Evolutionary conservation across 192 early-diverging fungal genomes (phyloP).

Genomic region (Podila clonocystis): DNA sequence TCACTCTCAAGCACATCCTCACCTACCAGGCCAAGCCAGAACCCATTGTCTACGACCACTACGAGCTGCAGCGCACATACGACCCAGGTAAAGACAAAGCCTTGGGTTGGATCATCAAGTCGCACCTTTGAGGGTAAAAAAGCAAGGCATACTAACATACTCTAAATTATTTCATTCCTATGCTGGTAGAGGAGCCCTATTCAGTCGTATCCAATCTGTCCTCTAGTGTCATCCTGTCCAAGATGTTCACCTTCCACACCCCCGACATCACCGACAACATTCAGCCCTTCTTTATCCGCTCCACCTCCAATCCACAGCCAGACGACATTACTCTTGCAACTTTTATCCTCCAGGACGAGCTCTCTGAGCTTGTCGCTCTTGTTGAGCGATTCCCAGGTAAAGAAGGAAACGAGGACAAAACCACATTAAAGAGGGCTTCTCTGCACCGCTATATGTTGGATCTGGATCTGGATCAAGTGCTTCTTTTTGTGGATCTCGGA

Average conservation of each 20-base stretch:
- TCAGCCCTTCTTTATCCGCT: constrained; percentile 48
- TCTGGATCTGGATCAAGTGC: too few species aligned
- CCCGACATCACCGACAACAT: constrained; percentile 46
- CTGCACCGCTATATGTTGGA: too few species aligned
- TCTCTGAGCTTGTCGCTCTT: constrained; percentile 55
- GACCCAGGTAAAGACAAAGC: constrained; percentile 13
- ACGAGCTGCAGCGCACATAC: constrained; percentile 37
- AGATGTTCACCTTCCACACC: constrained; percentile 51
- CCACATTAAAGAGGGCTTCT: too few species aligned
- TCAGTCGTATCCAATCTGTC: constrained; percentile 40
- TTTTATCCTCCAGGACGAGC: constrained; percentile 54
- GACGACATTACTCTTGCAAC: constrained; percentile 62
- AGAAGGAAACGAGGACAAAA: background rate
- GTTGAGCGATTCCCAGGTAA: constrained; percentile 64
- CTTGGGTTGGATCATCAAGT: too few species aligned
- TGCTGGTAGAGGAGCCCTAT: constrained; percentile 25
- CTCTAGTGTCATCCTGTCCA: constrained; percentile 33
- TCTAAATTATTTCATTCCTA: too few species aligned
- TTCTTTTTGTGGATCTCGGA: too few species aligned
- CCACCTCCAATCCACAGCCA: constrained; percentile 32
- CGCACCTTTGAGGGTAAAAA: too few species aligned
- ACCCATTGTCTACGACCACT: constrained; percentile 27
- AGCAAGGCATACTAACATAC: too few species aligned
- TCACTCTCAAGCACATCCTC: constrained; percentile 32
- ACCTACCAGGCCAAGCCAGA: constrained; percentile 27